These are phyloP conservation scores for Funneliformis mosseae DNA, from an alignment of 192 early-diverging fungal species.

Conservation along the genomic window DNA sequence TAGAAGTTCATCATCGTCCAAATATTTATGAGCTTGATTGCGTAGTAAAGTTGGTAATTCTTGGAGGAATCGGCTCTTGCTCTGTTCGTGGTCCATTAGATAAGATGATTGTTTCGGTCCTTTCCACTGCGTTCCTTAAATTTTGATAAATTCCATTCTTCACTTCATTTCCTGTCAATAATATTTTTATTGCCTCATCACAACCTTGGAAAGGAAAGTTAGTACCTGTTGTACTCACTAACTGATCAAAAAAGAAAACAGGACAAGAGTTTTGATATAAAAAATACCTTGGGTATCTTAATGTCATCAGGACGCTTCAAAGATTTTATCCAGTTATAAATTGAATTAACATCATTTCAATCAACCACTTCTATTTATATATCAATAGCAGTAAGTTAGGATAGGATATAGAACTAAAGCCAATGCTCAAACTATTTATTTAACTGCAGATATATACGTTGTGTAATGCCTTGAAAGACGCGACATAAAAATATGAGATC, in stretches of 20 bases:
- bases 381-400: background rate
- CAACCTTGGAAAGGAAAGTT: background rate
- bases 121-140: background rate
- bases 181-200: background rate
- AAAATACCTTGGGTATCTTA: background rate
- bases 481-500: too few relatives aligned
- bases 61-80: slow-evolving; percentile 17
- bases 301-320: background rate
- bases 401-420: background rate
- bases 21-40: too few relatives aligned
- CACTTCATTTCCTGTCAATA: background rate
- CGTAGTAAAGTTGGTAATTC: background rate
- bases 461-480: too few relatives aligned
- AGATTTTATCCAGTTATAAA: background rate
- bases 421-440: background rate
- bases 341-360: background rate
- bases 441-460: background rate
- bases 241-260: too few relatives aligned
- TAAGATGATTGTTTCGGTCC: background rate
- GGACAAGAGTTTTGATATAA: too few relatives aligned
- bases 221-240: too few relatives aligned
- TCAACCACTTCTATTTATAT: background rate
- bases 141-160: background rate
- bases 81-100: slow-evolving; percentile 14
- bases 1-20: background rate